Evolutionary conservation across 2,329 filamentous ascomycete species (phyloP).

Genomic region (Arthroderma sp.): DNA sequence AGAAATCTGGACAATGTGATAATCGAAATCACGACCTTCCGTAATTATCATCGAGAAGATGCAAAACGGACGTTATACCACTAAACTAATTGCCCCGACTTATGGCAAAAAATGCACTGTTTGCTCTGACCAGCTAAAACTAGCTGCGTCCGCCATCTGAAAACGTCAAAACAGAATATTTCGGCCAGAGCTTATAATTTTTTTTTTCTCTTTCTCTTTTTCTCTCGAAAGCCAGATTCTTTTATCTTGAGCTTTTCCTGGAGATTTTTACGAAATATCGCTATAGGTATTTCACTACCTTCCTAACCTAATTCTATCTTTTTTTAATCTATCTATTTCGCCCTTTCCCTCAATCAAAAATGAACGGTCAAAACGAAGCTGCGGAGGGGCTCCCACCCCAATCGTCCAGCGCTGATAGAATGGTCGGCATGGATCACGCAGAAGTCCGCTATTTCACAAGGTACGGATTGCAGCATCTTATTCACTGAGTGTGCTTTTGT

Average conservation of each 20-base stretch:
- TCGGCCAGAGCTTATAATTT: too few species aligned
- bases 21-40: conserved; percentile 18
- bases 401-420: conserved; percentile 31
- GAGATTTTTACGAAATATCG: too few species aligned
- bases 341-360: conserved; percentile 17
- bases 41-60: conserved; percentile 8
- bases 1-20: conserved; percentile 13
- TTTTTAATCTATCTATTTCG: conserved; percentile 1
- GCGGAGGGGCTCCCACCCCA: conserved; percentile 1
- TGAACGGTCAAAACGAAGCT: conserved; percentile 15
- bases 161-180: too few species aligned
- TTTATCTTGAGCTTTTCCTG: too few species aligned
- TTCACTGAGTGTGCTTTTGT: too few species aligned
- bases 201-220: too few species aligned
- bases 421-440: conserved; percentile 64
- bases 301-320: background rate
- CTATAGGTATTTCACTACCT: too few species aligned
- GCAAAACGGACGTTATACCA: conserved; percentile 19
- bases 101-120: background rate
- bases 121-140: too few species aligned
- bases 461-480: conserved; percentile 33
- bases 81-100: conserved; percentile 13
- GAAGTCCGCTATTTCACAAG: conserved; percentile 99
- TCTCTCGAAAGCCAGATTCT: too few species aligned
- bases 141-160: too few species aligned